Evolutionary conservation across 2,329 filamentous ascomycete genomes (phyloP), one percentile per base, ranked within the genome.

Genomic region (Claviceps sp.): DNA sequence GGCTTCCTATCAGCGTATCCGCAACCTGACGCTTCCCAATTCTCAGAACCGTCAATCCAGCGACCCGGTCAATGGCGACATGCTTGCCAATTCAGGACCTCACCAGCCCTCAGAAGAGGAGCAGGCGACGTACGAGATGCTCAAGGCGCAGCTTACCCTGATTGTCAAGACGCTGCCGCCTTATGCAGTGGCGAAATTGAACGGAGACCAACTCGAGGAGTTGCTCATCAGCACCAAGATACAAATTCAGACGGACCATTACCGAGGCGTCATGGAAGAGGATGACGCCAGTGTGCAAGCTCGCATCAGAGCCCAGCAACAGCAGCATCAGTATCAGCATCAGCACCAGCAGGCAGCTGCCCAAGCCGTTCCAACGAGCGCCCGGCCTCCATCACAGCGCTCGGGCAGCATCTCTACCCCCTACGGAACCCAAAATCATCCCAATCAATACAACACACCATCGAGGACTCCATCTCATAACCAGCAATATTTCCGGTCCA

Each of bases 201-300:
- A 94, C 60, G 88, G 88, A 9, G 85, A 94, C 62, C 86, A 89
- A 64, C 70, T 95, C n/a, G 84, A 83, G 34, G 86, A 89, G 53
- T 72, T 95, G 47, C 83, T 87, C 55, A 85, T 95, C 62, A 91
- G 84, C 68, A 87, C 82, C 45, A 88, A 82, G 62, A 77, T 95
- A 20, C 70, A 88, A 53, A 73, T 94, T 46, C 80, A 86, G 54
- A 81, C 77, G 6, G 81, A 84, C 49, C 81, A 88, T 60, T 86
- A 86, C 64, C 79, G 78, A 56, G 89, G 89, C 4, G 80, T 85
- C 4, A 83, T 94, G 79, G 88, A 94, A 59, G 87, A 91, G 59
- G 88, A 95, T 58, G 85, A 88, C 57, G 75, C 75, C 40, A 78
- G 77, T 42, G 64, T 75, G 36, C 77, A 79, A 44, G 72, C 74